Evolutionary conservation across 805 yeast species (phyloP).

Genomic region (Ogataea wickerhamii): DNA sequence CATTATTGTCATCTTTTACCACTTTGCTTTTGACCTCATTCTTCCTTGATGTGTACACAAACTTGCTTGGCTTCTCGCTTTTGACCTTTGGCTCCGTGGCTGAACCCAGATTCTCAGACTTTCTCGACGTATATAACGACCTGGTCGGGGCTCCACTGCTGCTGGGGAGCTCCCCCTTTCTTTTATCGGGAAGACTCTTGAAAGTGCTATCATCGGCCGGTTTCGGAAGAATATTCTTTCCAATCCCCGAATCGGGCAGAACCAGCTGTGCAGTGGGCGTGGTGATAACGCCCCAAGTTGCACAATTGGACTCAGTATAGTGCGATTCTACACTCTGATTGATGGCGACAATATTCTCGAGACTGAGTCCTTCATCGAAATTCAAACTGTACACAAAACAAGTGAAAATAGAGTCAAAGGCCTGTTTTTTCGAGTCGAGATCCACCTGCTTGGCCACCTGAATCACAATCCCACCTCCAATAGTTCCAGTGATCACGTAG

Average conservation of each 20-base stretch:
- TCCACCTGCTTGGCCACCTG: constrained; percentile 11
- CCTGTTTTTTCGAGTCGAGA: constrained; percentile 16
- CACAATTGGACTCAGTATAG: constrained; percentile 18
- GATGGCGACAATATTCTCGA: constrained; percentile 21
- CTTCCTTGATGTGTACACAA: constrained; percentile 18
- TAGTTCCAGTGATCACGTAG: constrained; percentile 16
- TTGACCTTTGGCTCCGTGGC: neutral
- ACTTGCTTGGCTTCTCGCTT: constrained; percentile 3
- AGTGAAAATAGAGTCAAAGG: constrained; percentile 13
- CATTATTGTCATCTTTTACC: constrained; percentile 9
- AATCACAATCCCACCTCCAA: constrained; percentile 11
- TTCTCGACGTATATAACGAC: constrained; percentile 12
- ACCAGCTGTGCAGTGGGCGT: constrained; percentile 15
- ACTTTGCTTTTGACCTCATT: constrained; percentile 14
- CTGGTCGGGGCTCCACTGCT: constrained; percentile 10
- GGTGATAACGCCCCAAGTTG: constrained; percentile 25
- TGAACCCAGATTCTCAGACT: constrained; percentile 1
- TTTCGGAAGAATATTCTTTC: constrained; percentile 6
- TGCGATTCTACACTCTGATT: constrained; percentile 11
- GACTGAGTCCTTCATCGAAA: constrained; percentile 10
- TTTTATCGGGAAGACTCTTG: constrained; percentile 15
- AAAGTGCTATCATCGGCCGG: constrained; percentile 18
- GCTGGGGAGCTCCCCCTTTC: constrained; percentile 4
- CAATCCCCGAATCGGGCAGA: constrained; percentile 1
- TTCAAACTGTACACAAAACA: constrained; percentile 26